A percentile compares a stretch with the other conserved stretches of the same genome.
Conservation (phyloP, 371 early-diverging fungal genomes). For the Rhizomucor miehei region DNA sequence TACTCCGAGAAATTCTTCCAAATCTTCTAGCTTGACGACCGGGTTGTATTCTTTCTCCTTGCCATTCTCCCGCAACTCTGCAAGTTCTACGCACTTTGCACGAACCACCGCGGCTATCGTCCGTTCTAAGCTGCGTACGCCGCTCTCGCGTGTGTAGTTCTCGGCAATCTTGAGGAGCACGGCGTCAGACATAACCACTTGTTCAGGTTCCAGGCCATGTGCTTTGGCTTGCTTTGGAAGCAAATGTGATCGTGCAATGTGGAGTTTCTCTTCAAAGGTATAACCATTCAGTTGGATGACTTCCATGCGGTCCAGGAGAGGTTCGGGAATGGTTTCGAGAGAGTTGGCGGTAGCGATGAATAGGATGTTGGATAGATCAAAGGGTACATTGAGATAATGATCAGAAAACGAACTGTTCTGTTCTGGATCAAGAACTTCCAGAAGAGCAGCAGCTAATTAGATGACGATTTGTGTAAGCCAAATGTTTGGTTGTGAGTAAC, state of each 20-base stretch:
- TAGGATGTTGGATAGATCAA: conserved; percentile 76
- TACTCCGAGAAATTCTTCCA: conserved; percentile 68
- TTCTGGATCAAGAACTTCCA: conserved; percentile 88
- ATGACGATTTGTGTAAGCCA: too few species aligned
- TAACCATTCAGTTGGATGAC: conserved; percentile 82
- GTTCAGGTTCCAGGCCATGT: conserved; percentile 57
- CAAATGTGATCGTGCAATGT: conserved; percentile 47
- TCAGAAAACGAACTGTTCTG: conserved; percentile 78
- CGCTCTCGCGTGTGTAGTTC: conserved; percentile 80
- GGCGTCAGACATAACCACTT: conserved; percentile 47
- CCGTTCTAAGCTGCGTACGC: conserved; percentile 79
- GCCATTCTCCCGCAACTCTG: conserved; percentile 28
- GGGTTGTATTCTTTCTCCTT: conserved; percentile 24
- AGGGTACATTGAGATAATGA: conserved; percentile 79
- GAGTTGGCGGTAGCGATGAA: conserved; percentile 90
- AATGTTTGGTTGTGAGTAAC: neutral
- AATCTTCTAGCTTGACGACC: conserved; percentile 27
- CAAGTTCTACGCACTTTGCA: conserved; percentile 69
- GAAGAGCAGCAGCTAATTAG: conserved; percentile 61
- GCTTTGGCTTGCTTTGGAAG: conserved; percentile 64
- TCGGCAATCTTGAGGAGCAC: conserved; percentile 60
- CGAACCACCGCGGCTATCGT: conserved; percentile 73
- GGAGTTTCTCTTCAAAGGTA: conserved; percentile 77
- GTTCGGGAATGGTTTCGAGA: conserved; percentile 72
- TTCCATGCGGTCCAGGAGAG: conserved; percentile 87